Evolutionary conservation across 2,329 filamentous ascomycete genomes (phyloP).

Genomic region (Fusarium paranaense): DNA sequence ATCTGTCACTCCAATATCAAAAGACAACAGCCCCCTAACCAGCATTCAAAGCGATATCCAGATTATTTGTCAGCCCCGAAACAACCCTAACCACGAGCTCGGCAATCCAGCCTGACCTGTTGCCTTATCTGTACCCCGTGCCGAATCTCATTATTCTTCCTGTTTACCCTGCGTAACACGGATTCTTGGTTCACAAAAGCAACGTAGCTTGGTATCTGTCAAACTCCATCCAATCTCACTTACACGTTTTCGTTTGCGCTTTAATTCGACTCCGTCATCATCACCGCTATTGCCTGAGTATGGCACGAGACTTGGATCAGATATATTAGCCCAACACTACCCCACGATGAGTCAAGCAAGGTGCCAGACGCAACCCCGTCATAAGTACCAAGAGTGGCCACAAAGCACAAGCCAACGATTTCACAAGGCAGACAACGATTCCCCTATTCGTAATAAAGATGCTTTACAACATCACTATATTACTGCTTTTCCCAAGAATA

Average conservation of each 20-base stretch:
- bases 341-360: not conserved
- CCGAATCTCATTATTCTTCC: not conserved
- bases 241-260: not conserved
- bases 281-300: not conserved
- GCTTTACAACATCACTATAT: accelerated
- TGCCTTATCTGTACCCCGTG: not conserved
- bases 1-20: not conserved
- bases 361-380: not conserved
- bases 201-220: not conserved
- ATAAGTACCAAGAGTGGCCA: not conserved
- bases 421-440: not conserved
- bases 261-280: not conserved
- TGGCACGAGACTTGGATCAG: not conserved
- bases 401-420: not conserved
- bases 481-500: not conserved
- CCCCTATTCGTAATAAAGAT: not conserved
- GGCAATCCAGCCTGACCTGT: not conserved
- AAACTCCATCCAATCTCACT: not conserved
- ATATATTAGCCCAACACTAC: not conserved
- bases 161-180: not conserved
- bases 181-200: not conserved
- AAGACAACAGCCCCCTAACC: not conserved
- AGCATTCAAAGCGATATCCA: not conserved
- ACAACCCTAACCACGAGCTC: not conserved
- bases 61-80: not conserved